Conservation (phyloP, 2,329 filamentous ascomycete genomes). For the Alternaria ventricosa region DNA sequence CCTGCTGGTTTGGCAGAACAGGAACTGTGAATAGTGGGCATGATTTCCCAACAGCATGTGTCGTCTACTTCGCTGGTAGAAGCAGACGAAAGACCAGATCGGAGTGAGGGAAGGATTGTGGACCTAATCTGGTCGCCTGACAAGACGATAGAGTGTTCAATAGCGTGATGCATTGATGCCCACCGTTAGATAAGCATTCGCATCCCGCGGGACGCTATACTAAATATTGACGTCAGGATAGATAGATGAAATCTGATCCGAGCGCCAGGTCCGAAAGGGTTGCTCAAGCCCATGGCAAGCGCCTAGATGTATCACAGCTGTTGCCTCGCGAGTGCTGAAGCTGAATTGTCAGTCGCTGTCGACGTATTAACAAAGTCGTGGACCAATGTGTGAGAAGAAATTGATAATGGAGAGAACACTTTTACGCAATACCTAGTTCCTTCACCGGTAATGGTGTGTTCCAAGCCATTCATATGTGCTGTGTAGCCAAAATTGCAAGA, state of each 20-base stretch:
- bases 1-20: neutral
- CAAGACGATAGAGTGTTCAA: conserved; percentile 20
- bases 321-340: neutral
- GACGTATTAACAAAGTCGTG: neutral
- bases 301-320: neutral
- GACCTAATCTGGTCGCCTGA: conserved; percentile 11
- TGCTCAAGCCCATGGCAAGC: neutral
- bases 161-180: conserved; percentile 33
- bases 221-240: neutral
- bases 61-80: neutral
- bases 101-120: neutral
- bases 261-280: neutral
- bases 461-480: neutral
- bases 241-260: conserved; percentile 4
- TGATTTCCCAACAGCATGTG: neutral
- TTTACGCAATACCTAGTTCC: neutral
- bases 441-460: neutral
- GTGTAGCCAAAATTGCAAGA: neutral
- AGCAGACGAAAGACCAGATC: neutral
- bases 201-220: neutral
- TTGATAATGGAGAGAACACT: neutral
- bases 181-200: conserved; percentile 9
- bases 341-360: neutral
- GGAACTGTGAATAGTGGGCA: conserved; percentile 1
- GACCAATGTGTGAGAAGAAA: neutral